Conservation (phyloP, 805 yeast species). For the Dipodascus geniculatus region DNA sequence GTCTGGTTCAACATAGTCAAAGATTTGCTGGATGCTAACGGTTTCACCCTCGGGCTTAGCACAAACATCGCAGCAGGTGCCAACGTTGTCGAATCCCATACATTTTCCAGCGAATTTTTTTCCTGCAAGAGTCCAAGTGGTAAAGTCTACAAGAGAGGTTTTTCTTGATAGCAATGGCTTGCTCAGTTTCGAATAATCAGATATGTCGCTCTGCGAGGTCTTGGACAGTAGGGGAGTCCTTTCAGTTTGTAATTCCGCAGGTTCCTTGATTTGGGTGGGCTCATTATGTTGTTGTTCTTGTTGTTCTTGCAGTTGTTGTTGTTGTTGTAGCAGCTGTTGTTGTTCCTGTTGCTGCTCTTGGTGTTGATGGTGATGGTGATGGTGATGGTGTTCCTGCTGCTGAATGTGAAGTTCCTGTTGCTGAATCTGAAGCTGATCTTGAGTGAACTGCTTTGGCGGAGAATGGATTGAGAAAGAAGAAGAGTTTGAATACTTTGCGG, state of each 20-base stretch:
- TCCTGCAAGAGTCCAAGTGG: constrained; percentile 10
- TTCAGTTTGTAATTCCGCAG: too few species aligned
- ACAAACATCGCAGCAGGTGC: constrained; percentile 8
- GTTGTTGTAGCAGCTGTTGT: too few species aligned
- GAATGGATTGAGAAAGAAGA: background rate
- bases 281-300: too few species aligned
- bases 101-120: constrained; percentile 32
- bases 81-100: constrained; percentile 31
- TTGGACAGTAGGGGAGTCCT: too few species aligned
- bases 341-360: too few species aligned
- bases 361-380: background rate
- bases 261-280: too few species aligned
- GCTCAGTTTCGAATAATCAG: too few species aligned
- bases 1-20: background rate
- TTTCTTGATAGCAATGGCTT: background rate
- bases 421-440: background rate
- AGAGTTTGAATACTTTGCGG: background rate
- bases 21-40: background rate
- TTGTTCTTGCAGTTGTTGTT: too few species aligned
- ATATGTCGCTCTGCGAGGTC: too few species aligned
- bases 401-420: background rate
- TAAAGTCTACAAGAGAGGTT: constrained; percentile 11
- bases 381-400: background rate
- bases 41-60: background rate
- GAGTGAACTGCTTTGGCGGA: background rate